A percentile compares a stretch with the other conserved stretches of the same genome.
phyloP scores from a whole-genome alignment of 345 rosid genomes.

The Conringia planisiliqua region DNA sequence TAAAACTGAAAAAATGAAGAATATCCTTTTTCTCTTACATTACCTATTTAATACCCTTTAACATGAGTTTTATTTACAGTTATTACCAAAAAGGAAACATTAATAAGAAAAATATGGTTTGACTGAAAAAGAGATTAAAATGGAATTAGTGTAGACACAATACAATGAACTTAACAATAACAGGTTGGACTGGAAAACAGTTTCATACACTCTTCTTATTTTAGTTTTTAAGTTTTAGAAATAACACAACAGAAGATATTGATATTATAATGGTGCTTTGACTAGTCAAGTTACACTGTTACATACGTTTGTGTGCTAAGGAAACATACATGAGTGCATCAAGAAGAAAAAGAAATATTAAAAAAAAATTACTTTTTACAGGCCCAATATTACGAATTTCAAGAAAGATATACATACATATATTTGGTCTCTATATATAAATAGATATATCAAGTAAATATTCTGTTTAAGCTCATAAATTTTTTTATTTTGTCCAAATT shows the following conservation, averaged over 20 bases:
- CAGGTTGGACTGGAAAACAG: not conserved
- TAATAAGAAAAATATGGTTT: constrained; percentile 1
- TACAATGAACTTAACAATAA: not conserved
- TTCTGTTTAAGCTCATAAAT: not conserved
- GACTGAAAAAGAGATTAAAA: not conserved
- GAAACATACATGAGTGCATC: constrained; percentile 24
- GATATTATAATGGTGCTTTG: constrained; percentile 8
- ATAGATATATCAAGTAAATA: not conserved
- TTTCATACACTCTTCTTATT: not conserved
- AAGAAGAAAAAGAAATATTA: constrained; percentile 6
- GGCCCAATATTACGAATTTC: not conserved
- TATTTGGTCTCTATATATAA: not conserved
- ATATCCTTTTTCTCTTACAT: not conserved
- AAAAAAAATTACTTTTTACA: not conserved
- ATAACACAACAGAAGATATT: not conserved
- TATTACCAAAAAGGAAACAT: not conserved
- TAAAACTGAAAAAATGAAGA: not conserved
- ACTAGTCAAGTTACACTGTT: constrained; percentile 26
- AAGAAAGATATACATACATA: constrained; percentile 12
- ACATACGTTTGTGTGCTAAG: constrained; percentile 17
- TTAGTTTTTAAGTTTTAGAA: not conserved
- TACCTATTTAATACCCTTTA: not conserved
- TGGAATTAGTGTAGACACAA: not conserved
- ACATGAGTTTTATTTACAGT: not conserved
- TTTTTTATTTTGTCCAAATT: not conserved